A percentile compares a stretch with the other conserved stretches of the same genome.
Conservation (phyloP, 192 early-diverging fungal species). For the Rhizoclosmatium globosum region DNA sequence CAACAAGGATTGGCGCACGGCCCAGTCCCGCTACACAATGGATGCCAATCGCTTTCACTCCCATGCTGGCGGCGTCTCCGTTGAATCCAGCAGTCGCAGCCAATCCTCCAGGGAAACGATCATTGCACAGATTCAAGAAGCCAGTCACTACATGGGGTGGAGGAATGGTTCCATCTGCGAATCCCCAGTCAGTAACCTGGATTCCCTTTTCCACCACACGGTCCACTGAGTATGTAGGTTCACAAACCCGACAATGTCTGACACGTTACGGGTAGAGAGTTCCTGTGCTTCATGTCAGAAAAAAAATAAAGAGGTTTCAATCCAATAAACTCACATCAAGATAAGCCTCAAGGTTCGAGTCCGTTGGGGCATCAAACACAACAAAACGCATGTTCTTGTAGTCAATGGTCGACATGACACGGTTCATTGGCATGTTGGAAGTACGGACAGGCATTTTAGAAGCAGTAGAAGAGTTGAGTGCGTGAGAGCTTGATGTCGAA, state of each 20-base stretch:
- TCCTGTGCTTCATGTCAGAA: conserved; percentile 55
- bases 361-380: conserved; percentile 81
- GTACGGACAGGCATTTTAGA: conserved; percentile 32
- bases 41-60: conserved; percentile 52
- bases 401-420: conserved; percentile 56
- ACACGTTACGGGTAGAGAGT: conserved; percentile 69
- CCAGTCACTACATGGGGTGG: conserved; percentile 65
- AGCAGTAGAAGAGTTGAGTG: conserved; percentile 50
- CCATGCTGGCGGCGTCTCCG: not conserved
- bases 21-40: conserved; percentile 87
- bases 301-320: conserved; percentile 11
- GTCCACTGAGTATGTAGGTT: conserved; percentile 78
- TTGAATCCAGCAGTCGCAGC: conserved; percentile 1
- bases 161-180: conserved; percentile 55
- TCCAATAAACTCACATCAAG: conserved; percentile 55
- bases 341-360: conserved; percentile 75
- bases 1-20: conserved; percentile 71
- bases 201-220: conserved; percentile 65
- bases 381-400: conserved; percentile 76
- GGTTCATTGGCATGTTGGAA: conserved; percentile 21
- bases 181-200: conserved; percentile 55
- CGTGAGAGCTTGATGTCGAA: conserved; percentile 35
- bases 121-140: conserved; percentile 73
- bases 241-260: conserved; percentile 87
- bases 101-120: conserved; percentile 51